Percentiles rank a stretch among this genome's conserved stretches.
Evolutionary conservation across 1,284 basidiomycete species (phyloP).

Genomic region (Pisolithus thermaeus): DNA sequence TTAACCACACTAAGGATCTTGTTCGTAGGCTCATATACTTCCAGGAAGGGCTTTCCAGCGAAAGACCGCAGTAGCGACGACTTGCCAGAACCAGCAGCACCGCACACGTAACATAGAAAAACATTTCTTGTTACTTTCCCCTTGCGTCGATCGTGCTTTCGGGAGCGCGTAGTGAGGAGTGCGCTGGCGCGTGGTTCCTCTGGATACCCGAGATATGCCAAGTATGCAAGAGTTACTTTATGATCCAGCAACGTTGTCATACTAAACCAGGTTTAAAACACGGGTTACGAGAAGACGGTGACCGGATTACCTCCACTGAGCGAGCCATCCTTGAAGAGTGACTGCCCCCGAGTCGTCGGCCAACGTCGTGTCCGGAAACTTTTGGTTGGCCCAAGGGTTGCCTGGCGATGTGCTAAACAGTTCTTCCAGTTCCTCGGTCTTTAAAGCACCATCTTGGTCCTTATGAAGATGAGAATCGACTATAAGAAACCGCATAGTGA

Average conservation of each 20-base stretch:
- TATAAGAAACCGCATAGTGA: neutral
- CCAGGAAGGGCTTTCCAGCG: conserved; percentile 72
- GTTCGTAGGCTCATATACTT: conserved; percentile 80
- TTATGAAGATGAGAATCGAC: conserved; percentile 26
- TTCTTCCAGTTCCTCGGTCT: conserved; percentile 78
- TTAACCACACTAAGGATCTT: conserved; percentile 92
- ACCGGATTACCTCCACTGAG: conserved; percentile 86
- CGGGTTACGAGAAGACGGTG: neutral
- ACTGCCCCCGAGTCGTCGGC: conserved; percentile 88
- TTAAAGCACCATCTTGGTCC: conserved; percentile 95
- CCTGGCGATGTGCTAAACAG: conserved; percentile 94
- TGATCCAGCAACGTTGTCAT: conserved; percentile 97
- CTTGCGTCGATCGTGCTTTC: conserved; percentile 82
- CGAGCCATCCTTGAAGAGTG: conserved; percentile 95
- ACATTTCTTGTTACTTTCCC: conserved; percentile 86
- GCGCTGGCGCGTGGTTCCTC: conserved; percentile 72
- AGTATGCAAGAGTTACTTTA: conserved; percentile 87
- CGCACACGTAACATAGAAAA: conserved; percentile 90
- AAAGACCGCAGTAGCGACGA: conserved; percentile 83
- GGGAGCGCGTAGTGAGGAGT: conserved; percentile 73
- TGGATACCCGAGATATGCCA: conserved; percentile 91
- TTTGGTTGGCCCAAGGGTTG: conserved; percentile 84
- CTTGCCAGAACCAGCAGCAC: conserved; percentile 95
- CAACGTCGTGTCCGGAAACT: conserved; percentile 87
- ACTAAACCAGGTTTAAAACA: conserved; percentile 35